A percentile compares a stretch with the other conserved stretches of the same genome.
Conservation (phyloP, 768 basidiomycete species). For the Epithele typhae region DNA sequence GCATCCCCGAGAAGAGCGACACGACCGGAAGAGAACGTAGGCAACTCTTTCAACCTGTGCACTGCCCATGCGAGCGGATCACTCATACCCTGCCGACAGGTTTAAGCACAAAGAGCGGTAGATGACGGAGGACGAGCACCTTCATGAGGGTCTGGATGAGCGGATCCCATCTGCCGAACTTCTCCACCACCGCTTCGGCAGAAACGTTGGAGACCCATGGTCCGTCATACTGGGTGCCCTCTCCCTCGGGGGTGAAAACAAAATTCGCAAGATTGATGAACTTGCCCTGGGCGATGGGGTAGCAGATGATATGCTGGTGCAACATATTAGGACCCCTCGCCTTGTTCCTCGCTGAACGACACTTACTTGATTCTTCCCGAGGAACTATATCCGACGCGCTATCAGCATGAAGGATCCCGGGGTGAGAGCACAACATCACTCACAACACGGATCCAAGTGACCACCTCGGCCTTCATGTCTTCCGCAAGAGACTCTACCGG, state of each 20-base stretch:
- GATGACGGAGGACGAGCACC: conserved; percentile 3
- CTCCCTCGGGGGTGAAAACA: conserved; percentile 11
- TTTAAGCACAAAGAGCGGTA: background rate
- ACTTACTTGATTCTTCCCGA: background rate
- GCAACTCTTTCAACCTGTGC: conserved; percentile 13
- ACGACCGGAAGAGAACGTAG: conserved; percentile 16
- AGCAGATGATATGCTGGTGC: conserved; percentile 32
- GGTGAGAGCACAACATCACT: background rate
- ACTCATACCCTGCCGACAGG: conserved; percentile 8
- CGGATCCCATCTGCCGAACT: conserved; percentile 18
- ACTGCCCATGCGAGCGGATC: conserved; percentile 20
- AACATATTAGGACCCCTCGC: too few species aligned
- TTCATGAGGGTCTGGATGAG: conserved; percentile 14
- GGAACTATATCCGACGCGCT: background rate
- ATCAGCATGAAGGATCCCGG: too few species aligned
- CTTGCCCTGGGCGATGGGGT: conserved; percentile 19
- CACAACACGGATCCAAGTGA: background rate
- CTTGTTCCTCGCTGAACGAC: too few species aligned
- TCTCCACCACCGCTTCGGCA: conserved; percentile 12
- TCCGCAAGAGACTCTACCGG: background rate
- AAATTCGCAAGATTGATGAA: conserved; percentile 23
- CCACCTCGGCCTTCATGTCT: background rate
- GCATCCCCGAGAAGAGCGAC: conserved; percentile 26
- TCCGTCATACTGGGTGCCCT: conserved; percentile 17
- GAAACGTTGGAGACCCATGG: conserved; percentile 13